phyloP scores from a whole-genome alignment of 2,329 filamentous ascomycete genomes.

The Aureobasidium sp. region DNA sequence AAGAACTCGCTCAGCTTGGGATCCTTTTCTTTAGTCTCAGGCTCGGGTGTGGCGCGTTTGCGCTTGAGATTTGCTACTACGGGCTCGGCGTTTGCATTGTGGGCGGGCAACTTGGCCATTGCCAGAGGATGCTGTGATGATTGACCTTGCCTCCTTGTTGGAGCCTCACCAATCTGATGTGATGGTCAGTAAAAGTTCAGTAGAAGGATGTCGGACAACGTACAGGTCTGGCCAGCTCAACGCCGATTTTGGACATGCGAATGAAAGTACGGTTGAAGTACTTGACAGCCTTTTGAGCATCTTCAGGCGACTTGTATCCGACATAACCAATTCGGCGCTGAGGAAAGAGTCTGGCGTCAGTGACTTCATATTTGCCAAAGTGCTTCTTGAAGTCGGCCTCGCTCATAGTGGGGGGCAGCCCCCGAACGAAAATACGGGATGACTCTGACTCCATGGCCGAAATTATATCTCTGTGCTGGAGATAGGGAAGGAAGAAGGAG shows the following conservation, averaged over 20 bases:
- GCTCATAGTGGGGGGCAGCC: conserved; percentile 76
- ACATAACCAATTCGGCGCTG: conserved; percentile 91
- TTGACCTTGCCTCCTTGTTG: conserved; percentile 21
- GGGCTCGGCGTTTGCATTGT: background rate
- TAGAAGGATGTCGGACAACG: conserved; percentile 22
- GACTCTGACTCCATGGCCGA: conserved; percentile 52
- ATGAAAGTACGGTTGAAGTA: conserved; percentile 96
- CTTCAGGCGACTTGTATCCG: conserved; percentile 76
- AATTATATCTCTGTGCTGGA: background rate
- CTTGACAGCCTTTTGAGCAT: conserved; percentile 75
- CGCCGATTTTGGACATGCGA: conserved; percentile 87
- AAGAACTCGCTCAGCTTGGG: conserved; percentile 82
- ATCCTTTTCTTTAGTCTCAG: conserved; percentile 48
- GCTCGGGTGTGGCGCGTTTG: conserved; percentile 53
- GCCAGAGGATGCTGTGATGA: background rate
- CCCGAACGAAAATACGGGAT: conserved; percentile 65
- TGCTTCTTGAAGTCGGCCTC: conserved; percentile 84
- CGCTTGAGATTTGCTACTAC: conserved; percentile 50
- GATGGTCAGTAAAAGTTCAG: background rate
- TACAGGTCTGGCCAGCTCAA: conserved; percentile 81
- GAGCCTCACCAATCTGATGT: conserved; percentile 14
- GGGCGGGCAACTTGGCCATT: background rate
- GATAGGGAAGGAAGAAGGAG: background rate
- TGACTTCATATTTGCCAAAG: conserved; percentile 74
- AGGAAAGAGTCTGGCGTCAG: conserved; percentile 85